Conservation (phyloP, 306 rosid genomes). For the Bauhinia variegata region DNA sequence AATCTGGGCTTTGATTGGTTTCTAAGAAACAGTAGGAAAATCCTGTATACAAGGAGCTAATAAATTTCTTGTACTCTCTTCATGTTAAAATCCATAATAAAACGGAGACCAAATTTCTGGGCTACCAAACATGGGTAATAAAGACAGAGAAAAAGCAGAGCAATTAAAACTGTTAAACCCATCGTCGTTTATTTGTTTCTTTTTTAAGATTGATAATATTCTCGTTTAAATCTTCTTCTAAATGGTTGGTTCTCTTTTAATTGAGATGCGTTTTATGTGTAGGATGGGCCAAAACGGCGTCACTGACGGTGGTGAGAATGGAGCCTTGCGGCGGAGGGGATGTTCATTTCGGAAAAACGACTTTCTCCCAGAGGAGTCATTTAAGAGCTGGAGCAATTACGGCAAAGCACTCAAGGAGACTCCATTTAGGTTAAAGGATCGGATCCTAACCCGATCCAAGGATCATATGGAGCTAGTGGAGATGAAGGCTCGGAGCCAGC, state of each 20-base stretch:
- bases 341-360: constrained; percentile 41
- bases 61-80: too few relatives aligned
- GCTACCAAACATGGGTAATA: too few relatives aligned
- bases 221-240: too few relatives aligned
- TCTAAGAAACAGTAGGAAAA: neutral
- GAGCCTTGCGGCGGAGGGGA: constrained; percentile 37
- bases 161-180: too few relatives aligned
- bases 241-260: too few relatives aligned
- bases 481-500: constrained; percentile 60
- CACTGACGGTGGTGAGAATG: neutral
- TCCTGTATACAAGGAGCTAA: too few relatives aligned
- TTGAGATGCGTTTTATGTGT: neutral
- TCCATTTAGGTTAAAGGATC: constrained; percentile 44
- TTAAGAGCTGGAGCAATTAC: constrained; percentile 57
- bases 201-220: too few relatives aligned
- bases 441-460: constrained; percentile 54
- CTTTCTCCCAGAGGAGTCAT: constrained; percentile 64
- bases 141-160: too few relatives aligned
- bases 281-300: constrained; percentile 23
- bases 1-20: neutral
- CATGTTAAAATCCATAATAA: too few relatives aligned
- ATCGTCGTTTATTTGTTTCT: too few relatives aligned
- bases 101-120: too few relatives aligned
- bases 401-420: constrained; percentile 43
- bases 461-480: constrained; percentile 70